Conservation (phyloP, 768 basidiomycete species). For the Coprinopsis sp. region DNA sequence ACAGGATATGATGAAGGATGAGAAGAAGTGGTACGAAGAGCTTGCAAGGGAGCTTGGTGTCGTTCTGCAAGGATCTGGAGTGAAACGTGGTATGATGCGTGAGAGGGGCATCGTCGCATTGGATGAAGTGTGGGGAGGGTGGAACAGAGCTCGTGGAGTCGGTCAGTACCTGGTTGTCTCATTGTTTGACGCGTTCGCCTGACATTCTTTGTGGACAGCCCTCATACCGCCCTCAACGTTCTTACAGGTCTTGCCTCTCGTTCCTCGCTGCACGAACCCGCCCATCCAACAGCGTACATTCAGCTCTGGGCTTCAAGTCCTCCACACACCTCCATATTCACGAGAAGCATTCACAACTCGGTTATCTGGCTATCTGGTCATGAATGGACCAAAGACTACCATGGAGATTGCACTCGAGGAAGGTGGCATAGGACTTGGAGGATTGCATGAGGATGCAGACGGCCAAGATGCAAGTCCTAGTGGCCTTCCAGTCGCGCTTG, state of each 20-base stretch:
- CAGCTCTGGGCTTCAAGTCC: conserved; percentile 68
- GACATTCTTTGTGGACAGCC: conserved; percentile 40
- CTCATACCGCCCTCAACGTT: conserved; percentile 88
- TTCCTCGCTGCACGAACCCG: conserved; percentile 62
- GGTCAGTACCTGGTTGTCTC: conserved; percentile 43
- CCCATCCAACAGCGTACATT: conserved; percentile 66
- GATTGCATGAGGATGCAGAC: conserved; percentile 78
- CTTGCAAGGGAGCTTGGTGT: conserved; percentile 78
- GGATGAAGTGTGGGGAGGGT: conserved; percentile 93
- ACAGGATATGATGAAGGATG: conserved; percentile 81
- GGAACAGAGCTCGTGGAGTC: conserved; percentile 91
- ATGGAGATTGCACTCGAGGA: conserved; percentile 72
- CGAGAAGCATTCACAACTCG: conserved; percentile 65
- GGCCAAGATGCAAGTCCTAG: conserved; percentile 25
- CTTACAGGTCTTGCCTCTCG: conserved; percentile 64
- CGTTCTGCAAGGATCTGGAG: conserved; percentile 49
- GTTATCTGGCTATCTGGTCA: conserved; percentile 48
- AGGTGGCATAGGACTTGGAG: conserved; percentile 65
- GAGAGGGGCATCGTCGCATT: conserved; percentile 77
- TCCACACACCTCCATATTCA: conserved; percentile 80
- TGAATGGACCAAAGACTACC: conserved; percentile 51
- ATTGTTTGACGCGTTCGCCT: neutral
- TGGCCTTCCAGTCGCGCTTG: neutral
- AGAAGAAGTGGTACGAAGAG: conserved; percentile 71
- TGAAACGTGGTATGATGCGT: conserved; percentile 62